These are phyloP conservation scores for Pelargonium fulgidum DNA, from an alignment of 441 rosid genomes.

Conservation along the genomic window DNA sequence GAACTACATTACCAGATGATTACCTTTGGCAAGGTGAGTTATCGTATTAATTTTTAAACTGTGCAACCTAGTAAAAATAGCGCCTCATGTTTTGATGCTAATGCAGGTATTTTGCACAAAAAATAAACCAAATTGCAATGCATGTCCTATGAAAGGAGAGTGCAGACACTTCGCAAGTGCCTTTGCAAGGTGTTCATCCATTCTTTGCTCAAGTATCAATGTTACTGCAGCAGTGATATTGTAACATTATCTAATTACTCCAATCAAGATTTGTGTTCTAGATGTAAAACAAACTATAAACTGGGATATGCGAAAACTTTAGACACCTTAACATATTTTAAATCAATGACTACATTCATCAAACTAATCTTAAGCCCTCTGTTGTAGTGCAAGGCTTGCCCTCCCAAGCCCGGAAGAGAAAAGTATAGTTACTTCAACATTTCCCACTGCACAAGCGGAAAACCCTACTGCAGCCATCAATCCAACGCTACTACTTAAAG, in stretches of 20 bases:
- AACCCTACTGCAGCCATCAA: constrained; percentile 29
- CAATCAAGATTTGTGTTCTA: background rate
- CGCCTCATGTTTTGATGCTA: constrained; percentile 22
- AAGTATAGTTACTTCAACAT: constrained; percentile 40
- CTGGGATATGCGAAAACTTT: background rate
- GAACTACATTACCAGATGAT: constrained; percentile 97
- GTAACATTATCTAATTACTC: background rate
- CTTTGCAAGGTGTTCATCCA: constrained; percentile 72
- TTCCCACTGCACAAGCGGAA: constrained; percentile 31
- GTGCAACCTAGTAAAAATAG: constrained; percentile 22
- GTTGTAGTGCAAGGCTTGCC: constrained; percentile 84
- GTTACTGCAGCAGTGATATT: constrained; percentile 4
- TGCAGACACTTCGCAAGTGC: constrained; percentile 99
- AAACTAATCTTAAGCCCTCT: constrained; percentile 18
- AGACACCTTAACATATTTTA: background rate
- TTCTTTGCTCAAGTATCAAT: constrained; percentile 11
- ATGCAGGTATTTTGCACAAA: constrained; percentile 97
- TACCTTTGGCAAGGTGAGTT: constrained; percentile 91
- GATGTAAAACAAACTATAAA: background rate
- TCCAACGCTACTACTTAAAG: constrained; percentile 31
- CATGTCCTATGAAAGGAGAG: constrained; percentile 97
- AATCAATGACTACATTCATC: background rate
- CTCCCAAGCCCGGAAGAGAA: constrained; percentile 83
- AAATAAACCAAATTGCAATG: constrained; percentile 93
- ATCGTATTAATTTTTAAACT: constrained; percentile 14